Percentiles rank a stretch among this genome's conserved stretches.
These are phyloP conservation scores for Flammula alnicola DNA, from an alignment of 1,284 basidiomycete genomes.

Conservation along the genomic window DNA sequence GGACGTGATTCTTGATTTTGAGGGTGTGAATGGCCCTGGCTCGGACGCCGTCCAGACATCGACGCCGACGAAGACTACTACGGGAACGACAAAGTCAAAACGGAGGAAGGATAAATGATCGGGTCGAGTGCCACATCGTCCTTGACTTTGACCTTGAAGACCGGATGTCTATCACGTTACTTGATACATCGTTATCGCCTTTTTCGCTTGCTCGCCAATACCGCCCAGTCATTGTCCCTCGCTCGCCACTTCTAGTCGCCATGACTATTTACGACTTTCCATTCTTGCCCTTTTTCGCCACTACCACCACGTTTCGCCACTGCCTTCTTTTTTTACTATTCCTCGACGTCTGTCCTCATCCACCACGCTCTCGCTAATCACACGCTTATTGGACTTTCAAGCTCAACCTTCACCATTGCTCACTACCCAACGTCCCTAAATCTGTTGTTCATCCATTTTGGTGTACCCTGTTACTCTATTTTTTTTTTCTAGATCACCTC, in stretches of 20 bases:
- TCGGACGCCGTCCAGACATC: neutral
- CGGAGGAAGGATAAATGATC: constrained; percentile 22
- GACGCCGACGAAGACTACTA: neutral
- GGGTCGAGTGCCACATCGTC: neutral
- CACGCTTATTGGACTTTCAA: neutral
- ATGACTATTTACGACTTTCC: neutral
- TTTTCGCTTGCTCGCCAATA: neutral
- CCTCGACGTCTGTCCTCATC: neutral
- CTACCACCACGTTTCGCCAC: neutral
- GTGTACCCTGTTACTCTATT: constrained; percentile 3
- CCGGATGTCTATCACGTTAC: neutral
- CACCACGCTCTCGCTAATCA: neutral
- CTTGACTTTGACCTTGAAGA: neutral
- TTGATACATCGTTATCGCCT: neutral
- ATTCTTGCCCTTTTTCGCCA: neutral
- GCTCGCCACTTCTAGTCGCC: neutral
- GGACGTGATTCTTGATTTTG: constrained; percentile 18
- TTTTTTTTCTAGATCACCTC: neutral
- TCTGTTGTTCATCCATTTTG: neutral
- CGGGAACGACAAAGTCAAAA: constrained; percentile 13
- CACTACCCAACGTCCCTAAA: neutral
- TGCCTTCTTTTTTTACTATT: neutral
- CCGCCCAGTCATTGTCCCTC: neutral
- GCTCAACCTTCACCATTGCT: neutral
- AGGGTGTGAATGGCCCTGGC: constrained; percentile 1